Percentiles rank a stretch among this genome's conserved stretches.
Evolutionary conservation across 2,329 filamentous ascomycete genomes (phyloP).

Genomic region (Fusarium sp.): DNA sequence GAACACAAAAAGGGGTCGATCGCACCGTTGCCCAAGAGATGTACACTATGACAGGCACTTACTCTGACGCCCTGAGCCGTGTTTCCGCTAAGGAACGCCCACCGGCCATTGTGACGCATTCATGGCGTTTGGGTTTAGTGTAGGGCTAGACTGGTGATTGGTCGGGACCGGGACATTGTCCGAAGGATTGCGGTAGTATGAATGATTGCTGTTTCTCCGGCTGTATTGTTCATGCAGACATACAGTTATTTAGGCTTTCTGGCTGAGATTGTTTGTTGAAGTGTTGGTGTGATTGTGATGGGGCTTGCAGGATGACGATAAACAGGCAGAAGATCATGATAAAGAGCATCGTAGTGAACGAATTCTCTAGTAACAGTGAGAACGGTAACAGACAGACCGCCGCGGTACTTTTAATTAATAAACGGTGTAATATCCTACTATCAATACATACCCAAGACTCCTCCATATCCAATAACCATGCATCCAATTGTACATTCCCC

Average conservation of each 20-base stretch:
- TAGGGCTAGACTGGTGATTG: not conserved
- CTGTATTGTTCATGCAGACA: not conserved
- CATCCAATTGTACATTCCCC: not conserved
- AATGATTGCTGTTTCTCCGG: no score
- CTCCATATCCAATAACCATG: not conserved
- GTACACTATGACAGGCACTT: not conserved
- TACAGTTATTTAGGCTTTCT: not conserved
- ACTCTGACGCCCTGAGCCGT: no score
- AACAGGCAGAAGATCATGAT: not conserved
- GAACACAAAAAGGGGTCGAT: not conserved
- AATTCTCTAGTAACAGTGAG: not conserved
- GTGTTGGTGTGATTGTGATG: not conserved
- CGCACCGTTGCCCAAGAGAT: not conserved
- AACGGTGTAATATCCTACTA: not conserved
- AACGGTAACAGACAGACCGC: not conserved
- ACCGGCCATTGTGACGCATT: not conserved
- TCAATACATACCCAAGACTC: not conserved
- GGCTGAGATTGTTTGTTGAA: not conserved
- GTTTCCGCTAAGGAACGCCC: not conserved
- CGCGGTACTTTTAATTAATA: not conserved
- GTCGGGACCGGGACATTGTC: not conserved
- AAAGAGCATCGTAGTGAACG: not conserved
- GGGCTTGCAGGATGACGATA: not conserved
- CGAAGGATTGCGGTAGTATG: not conserved
- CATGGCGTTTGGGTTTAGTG: not conserved